These are phyloP conservation scores for Cryptosporidium viatorum DNA, from an alignment of 169 alveolate genomes.

Conservation along the genomic window DNA sequence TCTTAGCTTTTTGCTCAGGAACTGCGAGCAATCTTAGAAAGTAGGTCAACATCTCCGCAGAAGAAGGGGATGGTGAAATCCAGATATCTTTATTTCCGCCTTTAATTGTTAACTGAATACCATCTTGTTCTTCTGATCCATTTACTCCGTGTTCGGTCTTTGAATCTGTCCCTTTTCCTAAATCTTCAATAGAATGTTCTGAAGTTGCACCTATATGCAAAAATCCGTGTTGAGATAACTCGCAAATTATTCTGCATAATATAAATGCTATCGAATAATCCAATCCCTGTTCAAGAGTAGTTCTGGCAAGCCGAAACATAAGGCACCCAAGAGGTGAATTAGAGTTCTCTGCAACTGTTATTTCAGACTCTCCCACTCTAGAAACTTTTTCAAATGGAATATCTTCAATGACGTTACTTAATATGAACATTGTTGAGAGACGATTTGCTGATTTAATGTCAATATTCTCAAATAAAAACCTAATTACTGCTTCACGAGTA, in stretches of 20 bases:
- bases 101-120: background rate
- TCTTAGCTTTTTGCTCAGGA: slow-evolving; percentile 57
- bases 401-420: slow-evolving; percentile 36
- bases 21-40: slow-evolving; percentile 69
- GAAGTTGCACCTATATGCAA: slow-evolving; percentile 52
- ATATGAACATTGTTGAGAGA: slow-evolving; percentile 52
- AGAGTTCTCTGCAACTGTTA: slow-evolving; percentile 27
- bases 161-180: background rate
- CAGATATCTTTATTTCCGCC: slow-evolving; percentile 5
- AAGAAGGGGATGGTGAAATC: slow-evolving; percentile 69
- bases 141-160: background rate
- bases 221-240: slow-evolving; percentile 47
- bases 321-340: slow-evolving; percentile 56
- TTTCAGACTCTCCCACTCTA: background rate
- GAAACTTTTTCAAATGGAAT: slow-evolving; percentile 41
- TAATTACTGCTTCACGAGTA: slow-evolving; percentile 17
- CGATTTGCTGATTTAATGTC: slow-evolving; percentile 70
- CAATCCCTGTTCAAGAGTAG: slow-evolving; percentile 67
- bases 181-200: background rate
- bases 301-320: slow-evolving; percentile 51
- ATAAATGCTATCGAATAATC: slow-evolving; percentile 67
- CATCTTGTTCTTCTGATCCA: background rate
- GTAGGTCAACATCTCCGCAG: slow-evolving; percentile 68
- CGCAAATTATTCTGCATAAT: slow-evolving; percentile 47
- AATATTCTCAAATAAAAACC: slow-evolving; percentile 52